Conservation (phyloP, 2,329 filamentous ascomycete genomes). For the Colletotrichum euphorbiae region DNA sequence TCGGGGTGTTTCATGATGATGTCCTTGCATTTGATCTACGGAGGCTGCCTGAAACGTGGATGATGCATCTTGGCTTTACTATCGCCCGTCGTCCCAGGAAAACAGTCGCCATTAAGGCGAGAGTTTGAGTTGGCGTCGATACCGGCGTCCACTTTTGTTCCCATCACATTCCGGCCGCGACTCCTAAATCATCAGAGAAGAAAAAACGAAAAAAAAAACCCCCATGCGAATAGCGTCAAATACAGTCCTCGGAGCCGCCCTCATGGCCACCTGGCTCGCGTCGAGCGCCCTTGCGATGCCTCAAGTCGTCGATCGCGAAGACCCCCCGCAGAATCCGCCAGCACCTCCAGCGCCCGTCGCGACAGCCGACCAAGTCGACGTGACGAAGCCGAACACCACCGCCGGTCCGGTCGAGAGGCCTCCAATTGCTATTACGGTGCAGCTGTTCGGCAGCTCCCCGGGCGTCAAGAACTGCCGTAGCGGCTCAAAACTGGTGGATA, state of each 20-base stretch:
- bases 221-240: conserved; percentile 29
- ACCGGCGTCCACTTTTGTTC: too few species aligned
- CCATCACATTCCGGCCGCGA: neutral
- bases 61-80: conserved; percentile 33
- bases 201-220: neutral
- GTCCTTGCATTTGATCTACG: conserved; percentile 8
- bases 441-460: conserved; percentile 30
- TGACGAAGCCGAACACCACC: conserved; percentile 10
- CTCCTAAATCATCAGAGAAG: neutral
- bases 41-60: conserved; percentile 27
- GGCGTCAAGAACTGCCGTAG: conserved; percentile 33
- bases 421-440: conserved; percentile 30
- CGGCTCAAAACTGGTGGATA: conserved; percentile 18
- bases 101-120: conserved; percentile 1
- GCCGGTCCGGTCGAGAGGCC: neutral
- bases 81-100: conserved; percentile 1
- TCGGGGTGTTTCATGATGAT: conserved; percentile 9
- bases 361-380: conserved; percentile 27
- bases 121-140: neutral
- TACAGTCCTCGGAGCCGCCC: neutral
- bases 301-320: conserved; percentile 26
- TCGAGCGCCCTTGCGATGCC: conserved; percentile 20
- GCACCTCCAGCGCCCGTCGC: conserved; percentile 11
- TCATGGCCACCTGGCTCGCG: conserved; percentile 21
- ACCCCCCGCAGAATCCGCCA: conserved; percentile 13